phyloP scores from a whole-genome alignment of 2,329 filamentous ascomycete genomes.

The Colletotrichum orchidophilum region DNA sequence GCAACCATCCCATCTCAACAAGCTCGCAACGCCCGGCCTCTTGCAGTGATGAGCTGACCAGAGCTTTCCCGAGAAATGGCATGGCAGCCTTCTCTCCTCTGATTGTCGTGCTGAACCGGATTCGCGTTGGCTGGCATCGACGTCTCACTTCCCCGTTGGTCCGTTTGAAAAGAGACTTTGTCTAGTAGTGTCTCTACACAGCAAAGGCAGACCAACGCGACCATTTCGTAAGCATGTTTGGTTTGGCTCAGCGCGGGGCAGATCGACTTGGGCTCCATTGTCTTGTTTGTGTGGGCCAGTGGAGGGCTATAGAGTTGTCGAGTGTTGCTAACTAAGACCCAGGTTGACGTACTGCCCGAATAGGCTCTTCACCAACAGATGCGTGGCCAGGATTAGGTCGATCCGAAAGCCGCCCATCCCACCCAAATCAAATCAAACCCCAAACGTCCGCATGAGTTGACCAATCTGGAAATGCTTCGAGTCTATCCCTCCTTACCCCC shows the following conservation, averaged over 20 bases:
- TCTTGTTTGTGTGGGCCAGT: slow-evolving; percentile 8
- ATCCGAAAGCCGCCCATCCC: slow-evolving; percentile 16
- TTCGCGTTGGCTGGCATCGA: not conserved
- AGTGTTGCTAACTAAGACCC: not conserved
- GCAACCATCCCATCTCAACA: slow-evolving; percentile 13
- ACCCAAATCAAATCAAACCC: not conserved
- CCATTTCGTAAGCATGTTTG: not conserved
- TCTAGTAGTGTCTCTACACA: not conserved
- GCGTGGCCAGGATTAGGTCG: slow-evolving; percentile 26
- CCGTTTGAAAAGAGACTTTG: not conserved
- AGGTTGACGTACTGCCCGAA: slow-evolving; percentile 9
- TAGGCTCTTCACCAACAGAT: slow-evolving; percentile 1
- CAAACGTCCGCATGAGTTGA: slow-evolving; percentile 25
- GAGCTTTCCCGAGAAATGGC: not conserved
- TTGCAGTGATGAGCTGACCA: slow-evolving; percentile 13
- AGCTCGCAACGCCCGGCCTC: slow-evolving; percentile 25
- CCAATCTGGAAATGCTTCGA: slow-evolving; percentile 27
- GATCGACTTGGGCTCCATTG: slow-evolving; percentile 25
- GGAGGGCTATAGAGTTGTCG: not conserved
- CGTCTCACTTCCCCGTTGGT: not conserved
- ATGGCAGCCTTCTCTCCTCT: not conserved
- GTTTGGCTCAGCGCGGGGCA: not conserved
- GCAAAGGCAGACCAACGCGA: not conserved
- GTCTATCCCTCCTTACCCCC: slow-evolving; percentile 6
- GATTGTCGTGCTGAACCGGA: not conserved